phyloP scores from a whole-genome alignment of 345 rosid genomes.

The Eucalyptus decipiens region DNA sequence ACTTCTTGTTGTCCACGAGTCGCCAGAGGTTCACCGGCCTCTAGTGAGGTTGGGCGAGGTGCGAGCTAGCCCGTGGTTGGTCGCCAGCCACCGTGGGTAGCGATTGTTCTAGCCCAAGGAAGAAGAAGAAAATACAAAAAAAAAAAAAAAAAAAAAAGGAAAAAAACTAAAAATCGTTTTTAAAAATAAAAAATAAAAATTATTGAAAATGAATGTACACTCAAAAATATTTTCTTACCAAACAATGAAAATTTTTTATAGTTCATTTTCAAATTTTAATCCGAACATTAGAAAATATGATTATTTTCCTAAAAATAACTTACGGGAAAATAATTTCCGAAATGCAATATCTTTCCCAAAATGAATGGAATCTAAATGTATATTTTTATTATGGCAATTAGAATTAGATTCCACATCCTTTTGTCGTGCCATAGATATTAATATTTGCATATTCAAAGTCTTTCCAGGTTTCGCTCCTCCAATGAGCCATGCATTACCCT shows the following conservation, averaged over 20 bases:
- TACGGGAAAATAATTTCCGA: too few relatives aligned
- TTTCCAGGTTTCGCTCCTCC: not conserved
- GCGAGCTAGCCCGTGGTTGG: accelerated
- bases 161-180: accelerated
- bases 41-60: too few relatives aligned
- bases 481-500: not conserved
- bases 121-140: too few relatives aligned
- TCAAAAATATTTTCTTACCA: accelerated
- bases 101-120: too few relatives aligned
- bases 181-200: too few relatives aligned
- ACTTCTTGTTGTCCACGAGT: too few relatives aligned
- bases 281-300: accelerated
- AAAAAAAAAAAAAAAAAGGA: accelerated
- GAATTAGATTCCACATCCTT: not conserved
- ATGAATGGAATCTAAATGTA: too few relatives aligned
- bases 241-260: accelerated
- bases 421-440: not conserved
- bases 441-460: not conserved
- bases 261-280: too few relatives aligned
- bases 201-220: too few relatives aligned
- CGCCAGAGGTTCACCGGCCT: accelerated
- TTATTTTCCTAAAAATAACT: too few relatives aligned
- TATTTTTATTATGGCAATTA: too few relatives aligned
- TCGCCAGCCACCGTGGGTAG: accelerated
- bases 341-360: too few relatives aligned